phyloP scores from a whole-genome alignment of 1,139 yeast genomes.

The Sugiyamaella xylanicola region DNA sequence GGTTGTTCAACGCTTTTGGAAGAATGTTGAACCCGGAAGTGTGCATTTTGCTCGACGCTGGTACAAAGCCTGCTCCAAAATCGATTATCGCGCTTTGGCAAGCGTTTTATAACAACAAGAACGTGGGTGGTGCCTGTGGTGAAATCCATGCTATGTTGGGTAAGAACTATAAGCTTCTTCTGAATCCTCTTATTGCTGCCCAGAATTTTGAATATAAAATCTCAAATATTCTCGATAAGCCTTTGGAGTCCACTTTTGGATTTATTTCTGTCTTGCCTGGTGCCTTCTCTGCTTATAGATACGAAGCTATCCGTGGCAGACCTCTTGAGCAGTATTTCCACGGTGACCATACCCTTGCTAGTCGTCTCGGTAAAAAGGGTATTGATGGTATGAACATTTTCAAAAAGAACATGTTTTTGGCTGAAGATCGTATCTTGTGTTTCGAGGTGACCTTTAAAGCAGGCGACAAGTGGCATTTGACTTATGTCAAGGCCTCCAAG shows the following conservation, averaged over 20 bases:
- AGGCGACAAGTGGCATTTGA: conserved; percentile 79
- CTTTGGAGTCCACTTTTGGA: conserved; percentile 89
- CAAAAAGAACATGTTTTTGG: conserved; percentile 91
- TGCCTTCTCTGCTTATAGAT: conserved; percentile 82
- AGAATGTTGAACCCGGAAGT: conserved; percentile 85
- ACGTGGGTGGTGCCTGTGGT: conserved; percentile 98
- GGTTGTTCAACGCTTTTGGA: conserved; percentile 94
- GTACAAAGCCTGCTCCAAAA: conserved; percentile 86
- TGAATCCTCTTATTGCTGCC: conserved; percentile 92
- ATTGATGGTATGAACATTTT: conserved; percentile 65
- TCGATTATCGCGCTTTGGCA: conserved; percentile 93
- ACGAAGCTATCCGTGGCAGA: conserved; percentile 43
- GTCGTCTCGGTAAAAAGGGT: conserved; percentile 50
- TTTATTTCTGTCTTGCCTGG: conserved; percentile 94
- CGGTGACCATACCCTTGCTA: conserved; percentile 68
- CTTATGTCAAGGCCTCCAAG: conserved; percentile 84
- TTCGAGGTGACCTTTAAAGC: conserved; percentile 88
- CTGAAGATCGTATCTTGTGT: conserved; percentile 93
- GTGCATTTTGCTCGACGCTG: conserved; percentile 84
- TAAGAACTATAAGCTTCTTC: conserved; percentile 67
- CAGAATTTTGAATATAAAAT: conserved; percentile 95
- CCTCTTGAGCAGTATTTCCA: conserved; percentile 88
- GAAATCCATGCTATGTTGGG: conserved; percentile 95
- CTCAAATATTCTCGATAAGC: conserved; percentile 93
- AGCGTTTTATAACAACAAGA: conserved; percentile 91